phyloP scores from a whole-genome alignment of 306 rosid genomes.

The Fragaria nilgerrensis region DNA sequence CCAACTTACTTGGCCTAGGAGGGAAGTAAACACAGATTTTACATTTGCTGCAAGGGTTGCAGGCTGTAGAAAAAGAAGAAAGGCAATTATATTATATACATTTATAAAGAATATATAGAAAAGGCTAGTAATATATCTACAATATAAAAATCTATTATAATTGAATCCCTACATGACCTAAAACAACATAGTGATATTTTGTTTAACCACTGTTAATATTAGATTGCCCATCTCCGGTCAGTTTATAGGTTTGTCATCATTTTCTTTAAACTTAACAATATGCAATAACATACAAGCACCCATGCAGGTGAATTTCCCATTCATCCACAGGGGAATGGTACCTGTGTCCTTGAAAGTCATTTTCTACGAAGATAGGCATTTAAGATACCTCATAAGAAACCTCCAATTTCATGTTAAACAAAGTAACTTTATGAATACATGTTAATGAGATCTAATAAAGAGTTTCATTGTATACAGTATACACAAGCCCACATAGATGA shows the following conservation, averaged over 20 bases:
- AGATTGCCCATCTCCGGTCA: not conserved
- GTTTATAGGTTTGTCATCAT: not conserved
- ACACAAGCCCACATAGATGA: not conserved
- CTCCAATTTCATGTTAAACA: conserved; percentile 3
- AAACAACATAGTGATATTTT: not conserved
- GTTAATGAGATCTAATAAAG: not conserved
- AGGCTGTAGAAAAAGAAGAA: conserved; percentile 53
- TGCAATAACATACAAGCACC: not conserved
- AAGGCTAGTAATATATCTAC: conserved; percentile 1
- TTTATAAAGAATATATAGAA: not conserved
- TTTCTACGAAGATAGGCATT: not conserved
- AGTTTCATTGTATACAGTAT: not conserved
- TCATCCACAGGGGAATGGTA: not conserved
- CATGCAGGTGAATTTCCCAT: not conserved
- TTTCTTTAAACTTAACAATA: not conserved
- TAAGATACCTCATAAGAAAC: conserved; percentile 1
- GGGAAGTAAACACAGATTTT: conserved; percentile 85
- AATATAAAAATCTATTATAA: conserved; percentile 7
- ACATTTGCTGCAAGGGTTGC: conserved; percentile 79
- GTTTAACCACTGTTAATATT: not conserved
- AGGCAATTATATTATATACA: not conserved
- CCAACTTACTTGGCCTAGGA: conserved; percentile 92
- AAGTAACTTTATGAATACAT: not conserved
- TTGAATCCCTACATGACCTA: not conserved
- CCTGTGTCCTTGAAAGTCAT: not conserved